These are phyloP conservation scores for Solanum habrochaites DNA, from an alignment of 257 asterid species.

Conservation along the genomic window DNA sequence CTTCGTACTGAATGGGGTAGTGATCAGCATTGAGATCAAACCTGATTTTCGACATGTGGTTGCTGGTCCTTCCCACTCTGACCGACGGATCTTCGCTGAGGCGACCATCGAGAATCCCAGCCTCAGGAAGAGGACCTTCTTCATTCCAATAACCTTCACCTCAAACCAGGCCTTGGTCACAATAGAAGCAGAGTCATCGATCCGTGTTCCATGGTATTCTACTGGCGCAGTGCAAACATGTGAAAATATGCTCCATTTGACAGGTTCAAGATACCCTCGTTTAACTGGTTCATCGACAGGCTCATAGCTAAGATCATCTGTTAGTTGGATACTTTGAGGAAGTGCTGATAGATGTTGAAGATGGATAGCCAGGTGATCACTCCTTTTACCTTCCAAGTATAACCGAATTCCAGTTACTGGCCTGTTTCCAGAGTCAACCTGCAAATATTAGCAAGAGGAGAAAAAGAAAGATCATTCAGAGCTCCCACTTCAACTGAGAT, in stretches of 20 bases:
- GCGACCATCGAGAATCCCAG: conserved; percentile 82
- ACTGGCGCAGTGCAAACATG: conserved; percentile 92
- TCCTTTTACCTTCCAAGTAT: conserved; percentile 81
- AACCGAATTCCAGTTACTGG: conserved; percentile 89
- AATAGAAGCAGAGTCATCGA: conserved; percentile 75
- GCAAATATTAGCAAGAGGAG: conserved; percentile 1
- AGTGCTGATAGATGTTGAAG: conserved; percentile 76
- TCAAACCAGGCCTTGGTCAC: conserved; percentile 85
- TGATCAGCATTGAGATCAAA: conserved; percentile 60
- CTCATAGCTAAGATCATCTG: conserved; percentile 47
- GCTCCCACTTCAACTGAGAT: neutral
- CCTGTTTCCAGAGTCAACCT: conserved; percentile 78
- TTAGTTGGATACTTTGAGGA: conserved; percentile 51
- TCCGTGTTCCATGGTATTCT: conserved; percentile 53
- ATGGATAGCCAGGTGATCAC: conserved; percentile 88
- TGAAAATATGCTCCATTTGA: conserved; percentile 93
- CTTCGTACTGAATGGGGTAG: conserved; percentile 55
- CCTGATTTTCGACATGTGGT: conserved; percentile 62
- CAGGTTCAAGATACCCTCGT: conserved; percentile 71
- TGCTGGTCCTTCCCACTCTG: conserved; percentile 89
- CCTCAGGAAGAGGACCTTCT: conserved; percentile 78
- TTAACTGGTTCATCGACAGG: conserved; percentile 49
- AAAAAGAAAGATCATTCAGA: neutral
- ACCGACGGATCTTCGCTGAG: conserved; percentile 59
- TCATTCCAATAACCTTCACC: conserved; percentile 71